Evolutionary conservation across 768 basidiomycete genomes (phyloP), one percentile per base, ranked within the genome.

Genomic region (Naematelia encephala): DNA sequence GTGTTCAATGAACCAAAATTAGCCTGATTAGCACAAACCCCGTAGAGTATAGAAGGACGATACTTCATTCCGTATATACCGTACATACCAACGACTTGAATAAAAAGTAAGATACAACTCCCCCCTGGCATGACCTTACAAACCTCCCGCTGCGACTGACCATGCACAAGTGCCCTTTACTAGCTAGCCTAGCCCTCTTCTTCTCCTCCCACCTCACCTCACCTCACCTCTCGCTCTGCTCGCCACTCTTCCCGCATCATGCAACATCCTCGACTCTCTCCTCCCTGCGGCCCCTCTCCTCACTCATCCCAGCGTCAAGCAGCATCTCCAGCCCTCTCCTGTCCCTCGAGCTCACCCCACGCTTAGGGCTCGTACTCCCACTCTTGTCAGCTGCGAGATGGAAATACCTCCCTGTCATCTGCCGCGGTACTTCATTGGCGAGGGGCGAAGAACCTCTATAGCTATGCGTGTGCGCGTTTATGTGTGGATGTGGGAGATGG

Each of bases 251-350:
- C 51, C 51, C 50, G 11, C 45, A 57, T 21, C n/a, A n/a, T n/a
- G n/a, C n/a, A n/a, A n/a, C n/a, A n/a, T n/a, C n/a, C n/a, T n/a
- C n/a, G n/a, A n/a, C n/a, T n/a, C n/a, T n/a, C n/a, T n/a, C n/a
- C n/a, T n/a, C n/a, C n/a, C n/a, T n/a, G n/a, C n/a, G n/a, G n/a
- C n/a, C n/a, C n/a, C n/a, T n/a, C n/a, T n/a, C n/a, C n/a, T n/a
- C n/a, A n/a, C 64, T 48, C 45, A 64, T 53, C 8, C 61, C 62
- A 12, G 64, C 67, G 51, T 66, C 62, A 10, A 69, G 51, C 54
- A 69, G 26, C 62, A 66, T 60, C 5, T 63, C 67, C 28, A 69
- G 45, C n/a, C 64, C 62, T 29, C 53, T 54, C 43, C 8, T 22
- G 22, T 28, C 50, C 50, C 34, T 56, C 16, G 30, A n/a, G 42